These are phyloP conservation scores for Quillaja saponaria DNA, from an alignment of 306 rosid species.

Conservation along the genomic window DNA sequence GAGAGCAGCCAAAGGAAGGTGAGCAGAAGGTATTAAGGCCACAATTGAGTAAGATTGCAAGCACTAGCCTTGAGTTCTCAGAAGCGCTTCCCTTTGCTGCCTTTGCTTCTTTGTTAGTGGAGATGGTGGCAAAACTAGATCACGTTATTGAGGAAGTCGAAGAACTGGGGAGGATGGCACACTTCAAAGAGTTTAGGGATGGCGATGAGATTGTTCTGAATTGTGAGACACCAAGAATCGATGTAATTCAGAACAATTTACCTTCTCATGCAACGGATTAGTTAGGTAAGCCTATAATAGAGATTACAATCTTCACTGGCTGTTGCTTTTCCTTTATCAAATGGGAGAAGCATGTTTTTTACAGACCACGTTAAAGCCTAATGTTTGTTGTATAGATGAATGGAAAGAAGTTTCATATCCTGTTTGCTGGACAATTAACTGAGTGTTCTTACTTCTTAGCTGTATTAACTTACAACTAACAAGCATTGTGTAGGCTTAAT, in stretches of 20 bases:
- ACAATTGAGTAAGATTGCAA: constrained; percentile 58
- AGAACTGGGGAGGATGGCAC: constrained; percentile 63
- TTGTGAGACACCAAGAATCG: constrained; percentile 44
- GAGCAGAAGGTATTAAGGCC: constrained; percentile 61
- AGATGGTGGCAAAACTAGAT: constrained; percentile 83
- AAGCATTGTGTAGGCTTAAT: too few relatives aligned
- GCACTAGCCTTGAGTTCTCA: constrained; percentile 70
- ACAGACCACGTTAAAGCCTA: too few relatives aligned
- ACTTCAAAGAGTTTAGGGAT: constrained; percentile 56
- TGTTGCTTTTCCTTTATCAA: too few relatives aligned
- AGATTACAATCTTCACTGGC: not conserved
- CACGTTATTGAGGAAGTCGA: constrained; percentile 66
- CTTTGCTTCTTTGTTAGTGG: constrained; percentile 74
- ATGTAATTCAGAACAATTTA: constrained; percentile 26
- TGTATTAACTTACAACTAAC: too few relatives aligned
- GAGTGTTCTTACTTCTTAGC: too few relatives aligned
- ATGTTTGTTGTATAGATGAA: too few relatives aligned
- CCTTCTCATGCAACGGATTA: constrained; percentile 49
- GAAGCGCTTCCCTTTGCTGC: constrained; percentile 87
- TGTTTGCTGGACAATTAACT: too few relatives aligned
- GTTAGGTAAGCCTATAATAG: not conserved
- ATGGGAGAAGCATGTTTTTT: too few relatives aligned
- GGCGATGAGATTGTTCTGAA: constrained; percentile 49
- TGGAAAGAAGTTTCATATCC: too few relatives aligned
- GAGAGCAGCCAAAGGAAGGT: constrained; percentile 36